Base-by-base conservation (phyloP, 108 stramenopile genomes). In the Mayamaea pseudoterrestris region DNA sequence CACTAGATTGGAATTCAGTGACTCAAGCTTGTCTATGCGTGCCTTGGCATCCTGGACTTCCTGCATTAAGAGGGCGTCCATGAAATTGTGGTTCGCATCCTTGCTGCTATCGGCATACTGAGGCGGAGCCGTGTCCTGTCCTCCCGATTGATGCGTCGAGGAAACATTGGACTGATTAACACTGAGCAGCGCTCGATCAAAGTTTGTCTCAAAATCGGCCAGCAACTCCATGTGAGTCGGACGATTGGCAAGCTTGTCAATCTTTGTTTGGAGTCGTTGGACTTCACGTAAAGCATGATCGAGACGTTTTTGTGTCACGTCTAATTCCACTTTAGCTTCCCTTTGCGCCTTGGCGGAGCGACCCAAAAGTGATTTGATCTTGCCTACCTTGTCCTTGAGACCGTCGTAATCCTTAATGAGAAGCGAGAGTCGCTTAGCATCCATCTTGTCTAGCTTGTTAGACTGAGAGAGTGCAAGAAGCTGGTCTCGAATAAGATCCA, bases 141-240 rank as follows among this genome's bases (percentile, higher is more conserved):
- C 86, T 39, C 77, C 79, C 29, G 68, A 49, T 53, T 89, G 86
- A 11, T n/a, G n/a, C n/a, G n/a, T n/a, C n/a, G n/a, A n/a, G n/a
- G n/a, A n/a, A n/a, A n/a, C n/a, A n/a, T n/a, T n/a, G n/a, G n/a
- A n/a, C n/a, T 44, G 46, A 1, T 43, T 65, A 27, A 67, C 74
- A 49, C 65, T 66, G 31, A 90, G 30, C 14, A 90, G 40, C 0
- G 88, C 83, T 50, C 74, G 68, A 53, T 85, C 88, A 53, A 90
- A 84, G 47, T 90, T 85, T 12, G 88, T 80, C 68, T 90, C 83
- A 64, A 90, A 90, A 55, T 90, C 88, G 37, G 78, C 79, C 36
- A 90, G 56, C 20, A 90, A 53, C 57, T 90, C 88, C 61, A 61
- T 67, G 47, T 90, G 88, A 5, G 88, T 75, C 2, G 88, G 88